phyloP scores from a whole-genome alignment of 2,329 filamentous ascomycete species.

The Microcera coccophila region DNA sequence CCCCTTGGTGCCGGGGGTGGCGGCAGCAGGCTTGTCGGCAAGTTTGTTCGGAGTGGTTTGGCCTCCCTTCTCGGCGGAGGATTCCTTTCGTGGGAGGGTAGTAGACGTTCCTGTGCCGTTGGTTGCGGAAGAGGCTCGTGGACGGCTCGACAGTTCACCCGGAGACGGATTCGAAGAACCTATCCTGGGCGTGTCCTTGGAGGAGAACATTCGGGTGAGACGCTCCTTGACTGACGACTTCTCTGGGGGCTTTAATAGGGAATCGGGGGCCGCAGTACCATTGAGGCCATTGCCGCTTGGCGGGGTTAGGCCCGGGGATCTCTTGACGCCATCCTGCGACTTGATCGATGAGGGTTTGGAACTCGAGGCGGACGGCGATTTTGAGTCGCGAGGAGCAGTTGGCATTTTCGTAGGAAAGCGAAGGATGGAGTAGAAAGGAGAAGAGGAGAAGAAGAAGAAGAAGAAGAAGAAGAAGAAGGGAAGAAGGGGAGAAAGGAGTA shows the following conservation, averaged over 20 bases:
- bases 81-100: constrained; percentile 42
- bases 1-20: constrained; percentile 22
- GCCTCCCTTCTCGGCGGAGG: constrained; percentile 38
- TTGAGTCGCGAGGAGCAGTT: constrained; percentile 29
- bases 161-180: constrained; percentile 34
- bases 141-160: constrained; percentile 31
- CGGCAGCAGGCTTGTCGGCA: constrained; percentile 23
- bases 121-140: constrained; percentile 34
- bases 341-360: constrained; percentile 50
- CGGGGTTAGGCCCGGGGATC: constrained; percentile 36
- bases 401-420: constrained; percentile 29
- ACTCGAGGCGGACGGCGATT: constrained; percentile 41
- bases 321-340: constrained; percentile 42
- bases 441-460: constrained; percentile 1
- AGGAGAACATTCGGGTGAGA: constrained; percentile 62
- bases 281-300: constrained; percentile 37
- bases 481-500: not conserved
- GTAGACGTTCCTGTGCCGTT: constrained; percentile 32
- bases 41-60: constrained; percentile 20
- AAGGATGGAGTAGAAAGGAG: not conserved
- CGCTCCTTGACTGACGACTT: constrained; percentile 62
- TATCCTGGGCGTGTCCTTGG: constrained; percentile 45
- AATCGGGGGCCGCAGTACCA: constrained; percentile 22
- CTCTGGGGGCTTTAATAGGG: constrained; percentile 36
- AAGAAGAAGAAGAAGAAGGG: not conserved